Percentiles rank a stretch among this genome's conserved stretches.
phyloP scores from a whole-genome alignment of 164 flowering plant genomes.

The Kalanchoe fedtschenkoi region DNA sequence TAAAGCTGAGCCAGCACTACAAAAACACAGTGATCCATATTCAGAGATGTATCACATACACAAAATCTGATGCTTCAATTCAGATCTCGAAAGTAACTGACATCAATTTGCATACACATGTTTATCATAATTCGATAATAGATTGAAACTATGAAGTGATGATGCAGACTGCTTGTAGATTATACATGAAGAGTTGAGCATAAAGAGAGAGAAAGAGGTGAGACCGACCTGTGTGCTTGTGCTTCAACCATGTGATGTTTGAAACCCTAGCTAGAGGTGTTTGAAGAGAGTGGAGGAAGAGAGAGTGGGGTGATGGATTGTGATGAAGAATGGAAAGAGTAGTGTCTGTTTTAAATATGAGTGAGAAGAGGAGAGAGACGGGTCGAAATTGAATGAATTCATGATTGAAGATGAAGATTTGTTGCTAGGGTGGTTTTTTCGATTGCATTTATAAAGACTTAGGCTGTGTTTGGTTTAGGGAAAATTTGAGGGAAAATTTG shows the following conservation, averaged over 20 bases:
- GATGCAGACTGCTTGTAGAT: too few relatives aligned
- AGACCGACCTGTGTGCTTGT: not conserved
- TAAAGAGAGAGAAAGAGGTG: not conserved
- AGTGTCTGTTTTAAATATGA: not conserved
- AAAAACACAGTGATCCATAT: not conserved
- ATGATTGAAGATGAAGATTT: too few relatives aligned
- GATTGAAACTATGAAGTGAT: too few relatives aligned
- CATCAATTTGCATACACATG: not conserved
- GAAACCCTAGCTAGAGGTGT: constrained; percentile 3
- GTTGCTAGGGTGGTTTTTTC: too few relatives aligned
- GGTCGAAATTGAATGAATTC: not conserved
- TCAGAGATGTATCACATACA: not conserved
- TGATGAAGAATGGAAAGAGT: not conserved
- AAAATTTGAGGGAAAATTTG: too few relatives aligned
- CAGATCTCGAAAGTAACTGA: not conserved
- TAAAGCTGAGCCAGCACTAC: not conserved
- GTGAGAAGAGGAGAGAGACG: not conserved
- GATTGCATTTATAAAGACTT: too few relatives aligned
- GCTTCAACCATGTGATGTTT: not conserved
- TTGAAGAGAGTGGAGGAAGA: not conserved
- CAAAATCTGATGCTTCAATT: not conserved
- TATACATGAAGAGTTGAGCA: not conserved
- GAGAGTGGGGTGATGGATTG: not conserved
- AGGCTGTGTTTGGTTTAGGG: too few relatives aligned
- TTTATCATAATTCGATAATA: not conserved